Evolutionary conservation across 768 basidiomycete species (phyloP), one percentile per base, ranked within the genome.

Genomic region (Suillus hirtellus): DNA sequence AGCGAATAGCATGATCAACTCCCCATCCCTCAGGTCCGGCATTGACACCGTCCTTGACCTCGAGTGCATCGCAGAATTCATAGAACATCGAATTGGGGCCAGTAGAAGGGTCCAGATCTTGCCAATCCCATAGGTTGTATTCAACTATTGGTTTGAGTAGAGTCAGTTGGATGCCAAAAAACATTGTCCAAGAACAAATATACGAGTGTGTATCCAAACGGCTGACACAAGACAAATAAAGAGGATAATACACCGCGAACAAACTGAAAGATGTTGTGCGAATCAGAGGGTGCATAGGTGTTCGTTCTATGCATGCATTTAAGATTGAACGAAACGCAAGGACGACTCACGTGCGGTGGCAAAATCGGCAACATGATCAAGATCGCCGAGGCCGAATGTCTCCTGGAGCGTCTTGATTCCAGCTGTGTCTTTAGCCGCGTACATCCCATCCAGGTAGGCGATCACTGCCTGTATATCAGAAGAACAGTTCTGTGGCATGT

Each of bases 401-500:
- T 82, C 77, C 71, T 90, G 87, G 63, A 91, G 72, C 27, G 66
- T 68, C 61, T 84, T 73, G 42, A 89, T 86, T 14, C 84, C 82
- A 27, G 27, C 50, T 27, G 9, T 31, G 73, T 86, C 77, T 0
- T 78, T 77, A 6, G 77, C 76, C 0, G 74, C 73, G 66, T 89
- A 85, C 6, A 85, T 83, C 60, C 78, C 59, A 69, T 91, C 90
- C 42, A 90, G 75, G 67, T 89, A 81, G 7, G 81, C 69, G 60
- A 91, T 81, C 15, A 87, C 89, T 6, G 81, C 82, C 72, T 89
- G 76, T 38, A 90, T 80, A 68, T 92, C 90, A 0, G 87, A 82
- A 11, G 89, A 90, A 74, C 90, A 92, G 73, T 92, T 92, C 65
- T 67, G 66, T 2, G 89, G 86, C 88, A 90, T 90, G 68, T 84